Evolutionary conservation across 2,329 filamentous ascomycete species (phyloP), one percentile per base, ranked within the genome.

Genomic region (Pseudocercospora vitis): DNA sequence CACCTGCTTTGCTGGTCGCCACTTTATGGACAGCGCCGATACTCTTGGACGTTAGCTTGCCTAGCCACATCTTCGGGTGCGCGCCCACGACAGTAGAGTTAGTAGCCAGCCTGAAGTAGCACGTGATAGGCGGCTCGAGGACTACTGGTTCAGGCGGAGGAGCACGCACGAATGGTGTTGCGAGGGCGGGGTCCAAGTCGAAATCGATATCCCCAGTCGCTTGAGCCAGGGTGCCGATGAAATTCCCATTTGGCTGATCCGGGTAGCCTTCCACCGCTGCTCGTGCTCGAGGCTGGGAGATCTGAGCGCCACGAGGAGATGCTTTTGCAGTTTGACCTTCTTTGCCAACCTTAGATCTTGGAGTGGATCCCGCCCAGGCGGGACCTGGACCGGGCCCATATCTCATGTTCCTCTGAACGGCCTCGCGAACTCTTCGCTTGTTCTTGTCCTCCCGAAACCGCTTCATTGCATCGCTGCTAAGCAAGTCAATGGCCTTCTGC

Each of bases 391-490:
- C 74, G 4, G 73, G 73, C 4, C 73, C 74, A 48, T 67, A 64
- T n/a, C 44, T 31, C 14, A 37, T 46, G 21, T 62, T 64, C 58
- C 53, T 71, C 39, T 58, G 59, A 7, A 55, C 48, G 12, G 55
- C 11, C 28, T 45, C 37, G 14, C 59, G 56, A 39, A 56, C 51
- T 18, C 60, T 59, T 14, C 49, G 50, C 47, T 81, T 82, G 0
- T 76, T 76, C 55, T 82, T 80, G 59, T 88, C 85, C 63, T 89
- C 86, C 29, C 86, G 81, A 49, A 87, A 77, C 44, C 89, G 79
- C 72, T 91, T 91, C 79, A 89, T 85, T 14, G 89, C 86, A 70
- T 92, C 88, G 48, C 84, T 80, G 48, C 86, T 87, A 3, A 94
- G 73, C 0, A 87, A 77, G 57, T 91, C 86, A 42, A 91, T 70